Evolutionary conservation across 1,284 basidiomycete species (phyloP), one percentile per base, ranked within the genome.

Genomic region (Heterobasidion irregulare): DNA sequence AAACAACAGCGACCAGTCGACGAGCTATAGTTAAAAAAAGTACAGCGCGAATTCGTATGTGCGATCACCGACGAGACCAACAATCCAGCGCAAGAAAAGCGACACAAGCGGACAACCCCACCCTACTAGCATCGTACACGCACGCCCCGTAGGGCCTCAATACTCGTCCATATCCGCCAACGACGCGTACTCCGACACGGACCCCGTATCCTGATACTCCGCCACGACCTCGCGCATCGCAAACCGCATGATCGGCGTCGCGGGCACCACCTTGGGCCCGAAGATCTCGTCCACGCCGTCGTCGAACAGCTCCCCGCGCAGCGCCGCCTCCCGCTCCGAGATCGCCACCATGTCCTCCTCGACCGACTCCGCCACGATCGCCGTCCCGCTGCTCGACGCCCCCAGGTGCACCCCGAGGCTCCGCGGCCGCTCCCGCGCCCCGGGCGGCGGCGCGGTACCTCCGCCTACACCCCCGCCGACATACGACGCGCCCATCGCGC

Each of bases 221-320:
- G 80, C 76, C 19, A 91, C 78, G 12, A 92, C 89, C 64, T 86
- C 81, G 51, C 79, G 73, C 87, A 92, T 91, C 49, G 89, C 89
- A 66, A 74, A 87, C 32, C 83, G 73, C 80, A 91, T 86, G 56
- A 91, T 85, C 1, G 89, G 88, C 2, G 88, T 86, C 18, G 79
- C 77, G 8, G 89, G 84, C 33, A 87, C 74, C 54, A 92, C 65
- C 66, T 83, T 84, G 9, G 89, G 88, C 2, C 86, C 86, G 49
- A 87, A 73, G 41, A 86, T 71, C 62, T 85, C 79, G 49, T 78
- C 70, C 50, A 75, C 79, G 50, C 77, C 70, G 50, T 75, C 72
- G 19, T 73, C 72, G 34, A 70, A 73, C 26, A 71, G 26, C 26
- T 26, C 68, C 51, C 69, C 69, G 38, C 38, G 12, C 38, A 12